These are phyloP conservation scores for Dothidotthia symphoricarpi DNA, from an alignment of 2,329 filamentous ascomycete genomes.

Conservation along the genomic window DNA sequence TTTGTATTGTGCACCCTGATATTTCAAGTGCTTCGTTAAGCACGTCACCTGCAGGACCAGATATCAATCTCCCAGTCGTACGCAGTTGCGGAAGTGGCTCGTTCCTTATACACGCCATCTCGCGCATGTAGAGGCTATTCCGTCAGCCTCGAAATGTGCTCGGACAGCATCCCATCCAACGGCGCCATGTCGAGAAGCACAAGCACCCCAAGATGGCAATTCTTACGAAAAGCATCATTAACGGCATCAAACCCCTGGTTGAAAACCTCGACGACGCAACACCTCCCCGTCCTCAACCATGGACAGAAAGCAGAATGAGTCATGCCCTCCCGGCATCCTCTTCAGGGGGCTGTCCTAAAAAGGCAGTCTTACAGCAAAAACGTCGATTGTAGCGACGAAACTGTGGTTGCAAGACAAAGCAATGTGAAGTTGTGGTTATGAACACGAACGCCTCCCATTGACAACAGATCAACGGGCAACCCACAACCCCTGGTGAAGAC, in stretches of 20 bases:
- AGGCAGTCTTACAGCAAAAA: not conserved
- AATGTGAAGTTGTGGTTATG: too few species aligned
- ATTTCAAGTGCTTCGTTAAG: slow-evolving; percentile 40
- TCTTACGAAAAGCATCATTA: too few species aligned
- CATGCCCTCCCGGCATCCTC: not conserved
- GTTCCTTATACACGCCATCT: slow-evolving; percentile 95
- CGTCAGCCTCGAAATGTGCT: not conserved
- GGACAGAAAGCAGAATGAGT: too few species aligned
- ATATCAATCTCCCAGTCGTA: slow-evolving; percentile 32
- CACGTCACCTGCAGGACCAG: slow-evolving; percentile 29
- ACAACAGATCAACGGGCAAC: too few species aligned
- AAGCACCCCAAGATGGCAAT: too few species aligned
- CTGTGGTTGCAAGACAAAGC: not conserved
- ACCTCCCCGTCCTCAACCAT: not conserved
- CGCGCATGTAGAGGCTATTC: slow-evolving; percentile 65
- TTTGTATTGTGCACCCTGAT: slow-evolving; percentile 13
- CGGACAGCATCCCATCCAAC: not conserved
- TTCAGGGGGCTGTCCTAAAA: not conserved
- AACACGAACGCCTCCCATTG: too few species aligned
- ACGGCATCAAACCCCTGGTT: too few species aligned
- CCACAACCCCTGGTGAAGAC: too few species aligned
- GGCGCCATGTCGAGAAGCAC: not conserved
- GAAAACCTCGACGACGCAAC: not conserved
- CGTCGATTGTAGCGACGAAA: not conserved
- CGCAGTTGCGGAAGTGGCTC: slow-evolving; percentile 61